Base-by-base conservation (phyloP, 1,284 basidiomycete genomes). In the Athelia psychrophila region DNA sequence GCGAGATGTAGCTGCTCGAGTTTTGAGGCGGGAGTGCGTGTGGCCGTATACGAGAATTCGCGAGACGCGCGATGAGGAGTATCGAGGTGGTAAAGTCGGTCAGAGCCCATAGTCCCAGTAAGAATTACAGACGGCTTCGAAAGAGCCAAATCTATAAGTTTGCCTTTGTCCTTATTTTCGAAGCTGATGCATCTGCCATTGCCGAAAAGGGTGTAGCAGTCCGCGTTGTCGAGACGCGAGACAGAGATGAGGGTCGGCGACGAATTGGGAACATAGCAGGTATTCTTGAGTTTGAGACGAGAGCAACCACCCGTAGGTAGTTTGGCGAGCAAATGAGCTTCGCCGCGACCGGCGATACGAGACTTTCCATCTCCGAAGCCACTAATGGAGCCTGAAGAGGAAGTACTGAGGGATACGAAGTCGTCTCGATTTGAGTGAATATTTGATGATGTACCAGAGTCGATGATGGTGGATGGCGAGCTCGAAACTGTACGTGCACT, bases 181-280 rank as follows among this genome's bases (percentile, higher is more conserved):
- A 56, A 56, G 12, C 44, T 49, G 10, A 56, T 35, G 45, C 55
- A 52, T 18, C 49, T 19, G 9, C 52, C 53, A 48, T 19, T 40
- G 15, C 55, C 53, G 33, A 56, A 56, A 9, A 56, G 38, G 8
- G 55, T 54, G 38, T 56, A 56, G 44, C 51, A 54, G 20, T 52
- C 48, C 9, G 53, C 53, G n/a, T 54, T 42, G 32, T 54, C 53
- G 23, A 56, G 48, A 15, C 53, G 48, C 12, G 53, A 52, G 22
- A 54, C 53, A 33, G 53, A 56, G 42, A 56, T 56, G 18, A 56
- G 48, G 22, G 53, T 53, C 6, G 54, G 56, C 9, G 38, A 8
- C n/a, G 38, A 42, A 16, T 42, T n/a, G 27, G 44, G n/a, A 13
- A 24, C 45, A 36, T 50, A 46, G 30, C 24, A 52, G 20, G 23